These are phyloP conservation scores for Tolypocladium guangdongense DNA, from an alignment of 2,329 filamentous ascomycete species.

Conservation along the genomic window DNA sequence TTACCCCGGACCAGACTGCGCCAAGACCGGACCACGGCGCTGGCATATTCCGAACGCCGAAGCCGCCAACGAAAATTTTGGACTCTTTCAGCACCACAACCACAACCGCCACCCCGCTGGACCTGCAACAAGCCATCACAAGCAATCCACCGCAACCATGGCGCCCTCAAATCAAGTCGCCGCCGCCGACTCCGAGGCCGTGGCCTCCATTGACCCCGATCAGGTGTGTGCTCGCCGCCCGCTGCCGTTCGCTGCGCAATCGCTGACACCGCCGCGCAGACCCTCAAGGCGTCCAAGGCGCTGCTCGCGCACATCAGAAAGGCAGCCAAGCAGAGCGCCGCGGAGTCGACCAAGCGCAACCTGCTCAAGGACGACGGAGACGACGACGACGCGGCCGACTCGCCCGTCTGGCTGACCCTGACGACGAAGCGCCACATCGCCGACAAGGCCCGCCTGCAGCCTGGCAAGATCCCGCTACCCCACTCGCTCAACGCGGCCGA, in stretches of 20 bases:
- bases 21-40: conserved; percentile 10
- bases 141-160: conserved; percentile 18
- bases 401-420: conserved; percentile 50
- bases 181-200: conserved; percentile 17
- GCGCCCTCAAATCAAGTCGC: conserved; percentile 29
- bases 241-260: neutral
- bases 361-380: conserved; percentile 40
- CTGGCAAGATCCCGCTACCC: conserved; percentile 68
- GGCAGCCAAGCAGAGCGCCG: conserved; percentile 35
- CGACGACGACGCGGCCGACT: conserved; percentile 30
- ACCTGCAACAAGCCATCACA: conserved; percentile 6
- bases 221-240: conserved; percentile 22
- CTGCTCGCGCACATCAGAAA: conserved; percentile 52
- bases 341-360: conserved; percentile 41
- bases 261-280: conserved; percentile 24
- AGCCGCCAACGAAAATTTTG: conserved; percentile 17
- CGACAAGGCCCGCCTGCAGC: conserved; percentile 72
- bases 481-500: conserved; percentile 60
- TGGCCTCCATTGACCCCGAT: conserved; percentile 27
- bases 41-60: conserved; percentile 24
- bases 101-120: conserved; percentile 11
- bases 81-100: conserved; percentile 14
- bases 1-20: neutral
- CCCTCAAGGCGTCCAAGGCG: conserved; percentile 51
- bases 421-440: conserved; percentile 55